Evolutionary conservation across 139 green algal species (phyloP).

Genomic region (Tetradesmus obliquus): DNA sequence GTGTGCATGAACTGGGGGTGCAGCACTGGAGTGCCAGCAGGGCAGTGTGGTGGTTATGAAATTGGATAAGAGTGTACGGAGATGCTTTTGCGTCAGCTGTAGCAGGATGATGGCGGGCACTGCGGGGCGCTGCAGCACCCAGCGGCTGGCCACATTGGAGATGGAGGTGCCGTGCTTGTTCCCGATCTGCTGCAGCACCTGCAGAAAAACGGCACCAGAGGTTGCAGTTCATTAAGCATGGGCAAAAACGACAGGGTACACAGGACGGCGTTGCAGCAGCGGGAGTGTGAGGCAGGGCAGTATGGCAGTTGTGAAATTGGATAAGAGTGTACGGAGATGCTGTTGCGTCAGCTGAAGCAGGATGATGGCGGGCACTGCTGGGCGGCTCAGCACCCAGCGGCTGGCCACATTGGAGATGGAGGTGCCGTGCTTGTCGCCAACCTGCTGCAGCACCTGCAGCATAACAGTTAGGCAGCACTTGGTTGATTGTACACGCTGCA

Average conservation of each 20-base stretch:
- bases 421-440: constrained; percentile 57
- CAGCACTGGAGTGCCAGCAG: too few species aligned
- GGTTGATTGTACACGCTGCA: background rate
- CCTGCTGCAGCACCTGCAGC: constrained; percentile 22
- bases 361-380: constrained; percentile 71
- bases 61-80: too few species aligned
- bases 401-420: constrained; percentile 82
- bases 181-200: constrained; percentile 14
- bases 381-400: constrained; percentile 82
- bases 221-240: too few species aligned
- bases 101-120: constrained; percentile 76
- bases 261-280: too few species aligned
- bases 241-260: too few species aligned
- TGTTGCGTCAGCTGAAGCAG: constrained; percentile 17
- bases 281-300: too few species aligned
- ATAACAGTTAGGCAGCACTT: background rate
- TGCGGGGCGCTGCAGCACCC: constrained; percentile 79
- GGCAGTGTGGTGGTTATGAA: too few species aligned
- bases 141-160: constrained; percentile 82
- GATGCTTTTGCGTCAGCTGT: too few species aligned
- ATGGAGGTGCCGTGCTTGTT: constrained; percentile 72
- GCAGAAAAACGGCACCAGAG: background rate
- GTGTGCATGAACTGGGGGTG: too few species aligned
- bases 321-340: too few species aligned
- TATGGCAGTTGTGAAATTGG: too few species aligned